phyloP scores from a whole-genome alignment of 768 basidiomycete species.

The Xerocomus spinulosus region DNA sequence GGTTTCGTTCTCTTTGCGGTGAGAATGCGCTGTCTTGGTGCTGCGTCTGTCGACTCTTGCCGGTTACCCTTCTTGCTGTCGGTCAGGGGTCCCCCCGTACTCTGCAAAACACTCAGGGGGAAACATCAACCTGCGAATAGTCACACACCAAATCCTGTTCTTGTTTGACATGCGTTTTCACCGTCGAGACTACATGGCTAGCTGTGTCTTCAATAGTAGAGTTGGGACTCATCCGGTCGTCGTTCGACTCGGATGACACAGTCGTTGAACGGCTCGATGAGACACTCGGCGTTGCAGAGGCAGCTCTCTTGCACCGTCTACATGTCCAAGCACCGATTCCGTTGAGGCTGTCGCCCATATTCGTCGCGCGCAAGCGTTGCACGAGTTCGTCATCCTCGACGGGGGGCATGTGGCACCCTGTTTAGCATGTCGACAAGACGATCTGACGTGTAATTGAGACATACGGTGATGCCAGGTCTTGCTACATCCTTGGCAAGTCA shows the following conservation, averaged over 20 bases:
- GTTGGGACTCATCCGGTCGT: not conserved
- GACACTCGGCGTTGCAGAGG: not conserved
- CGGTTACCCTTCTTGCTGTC: not conserved
- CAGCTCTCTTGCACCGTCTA: slow-evolving; percentile 27
- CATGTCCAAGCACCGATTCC: slow-evolving; percentile 27
- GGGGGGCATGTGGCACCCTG: slow-evolving; percentile 33
- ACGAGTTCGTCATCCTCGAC: slow-evolving; percentile 25
- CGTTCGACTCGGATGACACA: slow-evolving; percentile 4
- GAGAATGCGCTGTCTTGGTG: not conserved
- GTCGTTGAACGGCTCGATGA: slow-evolving; percentile 6
- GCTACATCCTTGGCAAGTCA: slow-evolving; percentile 31
- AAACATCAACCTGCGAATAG: not conserved
- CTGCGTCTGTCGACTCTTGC: not conserved
- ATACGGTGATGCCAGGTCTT: slow-evolving; percentile 34
- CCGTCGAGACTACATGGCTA: not conserved
- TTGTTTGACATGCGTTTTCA: slow-evolving; percentile 1
- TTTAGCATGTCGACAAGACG: not conserved
- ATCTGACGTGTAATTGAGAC: slow-evolving; percentile 1
- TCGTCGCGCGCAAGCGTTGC: slow-evolving; percentile 22
- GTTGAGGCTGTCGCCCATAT: slow-evolving; percentile 19
- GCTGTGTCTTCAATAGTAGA: not conserved
- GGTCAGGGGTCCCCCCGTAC: not conserved
- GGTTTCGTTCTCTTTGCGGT: not conserved
- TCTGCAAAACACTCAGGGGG: slow-evolving; percentile 9
- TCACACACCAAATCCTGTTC: slow-evolving; percentile 10